phyloP scores from a whole-genome alignment of 208 protist species.

The Acanthamoeba lenticulata region DNA sequence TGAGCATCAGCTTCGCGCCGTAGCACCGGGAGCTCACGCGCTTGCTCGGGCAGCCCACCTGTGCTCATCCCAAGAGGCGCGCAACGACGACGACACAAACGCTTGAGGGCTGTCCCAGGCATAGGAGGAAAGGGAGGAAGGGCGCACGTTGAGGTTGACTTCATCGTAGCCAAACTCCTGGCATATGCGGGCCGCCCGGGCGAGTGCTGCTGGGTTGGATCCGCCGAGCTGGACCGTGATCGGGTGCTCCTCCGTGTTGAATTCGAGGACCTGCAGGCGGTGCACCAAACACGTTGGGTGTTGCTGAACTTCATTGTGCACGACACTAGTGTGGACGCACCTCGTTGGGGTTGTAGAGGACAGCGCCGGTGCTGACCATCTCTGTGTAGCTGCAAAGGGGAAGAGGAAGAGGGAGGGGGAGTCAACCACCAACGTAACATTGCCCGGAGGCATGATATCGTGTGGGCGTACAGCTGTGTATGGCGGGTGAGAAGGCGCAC shows the following conservation, averaged over 20 bases:
- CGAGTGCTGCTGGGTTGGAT: neutral
- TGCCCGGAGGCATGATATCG: too few species aligned
- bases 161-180: slow-evolving; percentile 23
- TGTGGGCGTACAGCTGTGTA: neutral
- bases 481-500: neutral
- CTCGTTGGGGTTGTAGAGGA: neutral
- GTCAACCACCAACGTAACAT: too few species aligned
- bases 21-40: neutral
- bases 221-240: slow-evolving; percentile 51
- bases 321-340: too few species aligned
- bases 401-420: neutral
- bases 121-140: neutral
- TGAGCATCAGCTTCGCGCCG: slow-evolving; percentile 12
- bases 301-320: too few species aligned
- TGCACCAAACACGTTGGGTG: too few species aligned
- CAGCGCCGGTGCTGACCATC: neutral
- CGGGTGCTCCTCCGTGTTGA: neutral
- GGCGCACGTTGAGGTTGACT: slow-evolving; percentile 30
- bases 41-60: neutral
- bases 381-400: slow-evolving; percentile 5
- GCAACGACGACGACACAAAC: neutral
- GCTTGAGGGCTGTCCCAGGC: neutral
- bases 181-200: neutral
- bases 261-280: neutral
- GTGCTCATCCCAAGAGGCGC: neutral